Conservation (phyloP, 2,329 filamentous ascomycete species). For the Phyllosticta citribraziliensis region DNA sequence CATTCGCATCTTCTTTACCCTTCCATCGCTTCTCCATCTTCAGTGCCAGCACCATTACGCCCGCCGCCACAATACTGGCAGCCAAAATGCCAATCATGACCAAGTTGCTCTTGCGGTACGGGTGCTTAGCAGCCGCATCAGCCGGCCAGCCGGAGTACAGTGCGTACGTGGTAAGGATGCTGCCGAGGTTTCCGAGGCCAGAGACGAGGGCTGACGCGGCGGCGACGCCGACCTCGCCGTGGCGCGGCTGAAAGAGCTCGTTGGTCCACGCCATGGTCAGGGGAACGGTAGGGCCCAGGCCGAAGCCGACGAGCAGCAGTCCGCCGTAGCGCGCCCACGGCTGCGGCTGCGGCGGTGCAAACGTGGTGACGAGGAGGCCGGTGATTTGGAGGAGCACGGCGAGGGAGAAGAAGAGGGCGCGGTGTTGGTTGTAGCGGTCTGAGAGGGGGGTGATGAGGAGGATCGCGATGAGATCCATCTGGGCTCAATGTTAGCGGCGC, state of each 20-base stretch:
- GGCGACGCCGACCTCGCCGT: slow-evolving; percentile 84
- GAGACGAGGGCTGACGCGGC: slow-evolving; percentile 78
- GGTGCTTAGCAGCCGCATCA: slow-evolving; percentile 56
- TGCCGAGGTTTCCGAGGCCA: slow-evolving; percentile 77
- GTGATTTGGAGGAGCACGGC: slow-evolving; percentile 71
- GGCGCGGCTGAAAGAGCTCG: slow-evolving; percentile 80
- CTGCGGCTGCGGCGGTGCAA: slow-evolving; percentile 51
- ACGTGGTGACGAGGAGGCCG: slow-evolving; percentile 69
- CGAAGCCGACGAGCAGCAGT: slow-evolving; percentile 73
- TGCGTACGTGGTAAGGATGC: slow-evolving; percentile 79
- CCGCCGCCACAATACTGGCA: slow-evolving; percentile 63
- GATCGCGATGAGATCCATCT: slow-evolving; percentile 85
- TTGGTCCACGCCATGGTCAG: slow-evolving; percentile 92
- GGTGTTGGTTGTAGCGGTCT: slow-evolving; percentile 73
- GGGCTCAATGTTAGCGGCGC: slow-evolving; percentile 10
- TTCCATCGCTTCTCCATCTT: slow-evolving; percentile 18
- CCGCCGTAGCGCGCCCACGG: slow-evolving; percentile 82
- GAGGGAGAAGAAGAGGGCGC: slow-evolving; percentile 70
- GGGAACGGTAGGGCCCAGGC: slow-evolving; percentile 80
- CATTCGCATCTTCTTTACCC: neutral
- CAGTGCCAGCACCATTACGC: slow-evolving; percentile 58
- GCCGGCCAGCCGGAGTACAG: slow-evolving; percentile 79
- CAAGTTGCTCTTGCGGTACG: slow-evolving; percentile 75
- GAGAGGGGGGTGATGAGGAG: slow-evolving; percentile 75
- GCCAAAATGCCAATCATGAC: slow-evolving; percentile 80